A percentile compares a stretch with the other conserved stretches of the same genome.
phyloP scores from a whole-genome alignment of 2,329 filamentous ascomycete genomes.

The Chlorencoelia australis region DNA sequence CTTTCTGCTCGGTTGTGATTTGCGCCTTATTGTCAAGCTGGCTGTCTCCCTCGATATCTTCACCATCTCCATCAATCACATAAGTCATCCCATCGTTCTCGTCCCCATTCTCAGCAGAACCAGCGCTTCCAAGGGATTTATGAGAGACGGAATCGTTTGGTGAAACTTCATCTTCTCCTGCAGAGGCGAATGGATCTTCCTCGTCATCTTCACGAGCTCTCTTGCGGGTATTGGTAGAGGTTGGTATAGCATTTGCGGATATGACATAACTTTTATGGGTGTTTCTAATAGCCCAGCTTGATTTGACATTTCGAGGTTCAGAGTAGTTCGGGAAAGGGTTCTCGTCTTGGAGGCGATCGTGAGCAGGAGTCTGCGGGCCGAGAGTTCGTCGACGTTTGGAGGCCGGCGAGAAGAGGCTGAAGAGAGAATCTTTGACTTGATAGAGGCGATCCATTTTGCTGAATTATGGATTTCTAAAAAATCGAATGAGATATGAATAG shows the following conservation, averaged over 20 bases:
- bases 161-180: conserved; percentile 7
- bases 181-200: conserved; percentile 6
- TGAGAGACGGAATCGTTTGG: conserved; percentile 19
- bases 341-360: conserved; percentile 6
- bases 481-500: neutral
- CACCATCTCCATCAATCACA: neutral
- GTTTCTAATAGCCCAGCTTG: conserved; percentile 8
- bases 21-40: conserved; percentile 10
- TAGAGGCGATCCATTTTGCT: conserved; percentile 21
- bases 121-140: neutral
- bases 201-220: conserved; percentile 18
- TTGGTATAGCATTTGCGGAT: conserved; percentile 8
- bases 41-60: conserved; percentile 6
- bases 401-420: conserved; percentile 21
- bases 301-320: conserved; percentile 13
- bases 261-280: conserved; percentile 14
- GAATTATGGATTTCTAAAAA: neutral
- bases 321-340: conserved; percentile 11
- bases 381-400: conserved; percentile 25
- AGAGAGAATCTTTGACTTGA: conserved; percentile 21
- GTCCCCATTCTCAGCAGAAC: conserved; percentile 5
- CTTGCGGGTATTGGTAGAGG: conserved; percentile 17
- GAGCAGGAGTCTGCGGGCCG: conserved; percentile 14
- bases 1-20: conserved; percentile 17
- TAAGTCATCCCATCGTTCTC: conserved; percentile 1